phyloP scores from a whole-genome alignment of 2,329 filamentous ascomycete genomes.

The Aureobasidium sp. region DNA sequence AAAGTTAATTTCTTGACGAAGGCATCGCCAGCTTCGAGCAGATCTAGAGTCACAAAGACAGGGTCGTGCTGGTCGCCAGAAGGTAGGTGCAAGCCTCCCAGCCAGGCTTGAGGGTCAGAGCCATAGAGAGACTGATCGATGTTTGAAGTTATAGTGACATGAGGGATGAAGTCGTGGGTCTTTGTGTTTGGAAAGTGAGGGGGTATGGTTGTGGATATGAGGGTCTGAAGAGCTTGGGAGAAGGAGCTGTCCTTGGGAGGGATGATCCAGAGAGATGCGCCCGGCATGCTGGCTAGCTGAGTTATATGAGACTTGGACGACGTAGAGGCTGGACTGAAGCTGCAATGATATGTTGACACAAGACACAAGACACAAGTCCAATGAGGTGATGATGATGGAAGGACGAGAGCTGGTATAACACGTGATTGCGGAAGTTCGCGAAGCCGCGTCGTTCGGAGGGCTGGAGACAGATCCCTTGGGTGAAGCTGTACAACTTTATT shows the following conservation, averaged over 20 bases:
- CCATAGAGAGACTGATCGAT: conserved; percentile 24
- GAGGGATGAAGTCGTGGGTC: conserved; percentile 31
- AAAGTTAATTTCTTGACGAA: conserved; percentile 36
- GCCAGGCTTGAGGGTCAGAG: conserved; percentile 29
- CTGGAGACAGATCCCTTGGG: background rate
- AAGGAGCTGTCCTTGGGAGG: conserved; percentile 31
- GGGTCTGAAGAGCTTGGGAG: conserved; percentile 24
- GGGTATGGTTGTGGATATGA: conserved; percentile 30
- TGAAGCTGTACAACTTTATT: conserved; percentile 6
- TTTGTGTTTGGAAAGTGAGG: conserved; percentile 27
- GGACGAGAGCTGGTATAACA: background rate
- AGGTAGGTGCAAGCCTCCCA: conserved; percentile 27
- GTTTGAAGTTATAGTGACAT: conserved; percentile 36
- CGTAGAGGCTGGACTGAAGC: background rate
- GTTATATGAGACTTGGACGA: no score
- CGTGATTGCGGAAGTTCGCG: background rate
- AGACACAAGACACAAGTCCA: background rate
- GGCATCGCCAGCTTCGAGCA: conserved; percentile 29
- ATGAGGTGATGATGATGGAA: background rate
- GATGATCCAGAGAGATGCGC: conserved; percentile 38
- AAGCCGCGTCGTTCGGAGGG: background rate
- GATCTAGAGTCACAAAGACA: conserved; percentile 22
- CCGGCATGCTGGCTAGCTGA: conserved; percentile 26
- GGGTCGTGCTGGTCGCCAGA: conserved; percentile 18
- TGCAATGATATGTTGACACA: background rate